A percentile compares a stretch with the other conserved stretches of the same genome.
Evolutionary conservation across 306 rosid genomes (phyloP).

Genomic region (Quercus rubra): DNA sequence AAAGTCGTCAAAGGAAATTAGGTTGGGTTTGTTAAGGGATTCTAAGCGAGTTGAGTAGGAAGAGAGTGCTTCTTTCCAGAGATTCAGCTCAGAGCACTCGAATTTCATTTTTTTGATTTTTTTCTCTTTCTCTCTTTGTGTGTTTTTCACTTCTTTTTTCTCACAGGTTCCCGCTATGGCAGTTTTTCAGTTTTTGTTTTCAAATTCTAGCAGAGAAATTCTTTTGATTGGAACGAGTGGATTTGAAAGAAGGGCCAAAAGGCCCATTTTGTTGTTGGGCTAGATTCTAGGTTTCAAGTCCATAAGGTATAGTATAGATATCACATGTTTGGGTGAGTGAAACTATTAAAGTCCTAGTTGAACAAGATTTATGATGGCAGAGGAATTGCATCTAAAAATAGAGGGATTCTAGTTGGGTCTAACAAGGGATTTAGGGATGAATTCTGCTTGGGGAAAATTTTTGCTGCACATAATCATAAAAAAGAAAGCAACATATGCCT

Average conservation of each 20-base stretch:
- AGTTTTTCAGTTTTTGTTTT: neutral
- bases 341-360: no score
- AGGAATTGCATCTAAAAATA: no score
- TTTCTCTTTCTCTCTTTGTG: neutral
- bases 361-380: no score
- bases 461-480: no score
- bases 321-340: no score
- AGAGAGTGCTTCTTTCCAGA: conserved; percentile 64
- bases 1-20: conserved; percentile 59
- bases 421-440: no score
- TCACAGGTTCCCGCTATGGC: neutral
- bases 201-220: neutral
- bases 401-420: no score
- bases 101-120: conserved; percentile 53
- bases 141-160: neutral
- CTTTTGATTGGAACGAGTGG: neutral
- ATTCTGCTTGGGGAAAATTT: no score
- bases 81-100: conserved; percentile 28
- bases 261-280: neutral
- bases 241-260: no score
- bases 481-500: no score
- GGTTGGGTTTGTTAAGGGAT: conserved; percentile 53
- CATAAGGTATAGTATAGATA: neutral
- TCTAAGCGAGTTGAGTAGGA: conserved; percentile 45
- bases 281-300: neutral